Evolutionary conservation across 2,329 filamentous ascomycete genomes (phyloP).

Genomic region (Penicillium nordicum): DNA sequence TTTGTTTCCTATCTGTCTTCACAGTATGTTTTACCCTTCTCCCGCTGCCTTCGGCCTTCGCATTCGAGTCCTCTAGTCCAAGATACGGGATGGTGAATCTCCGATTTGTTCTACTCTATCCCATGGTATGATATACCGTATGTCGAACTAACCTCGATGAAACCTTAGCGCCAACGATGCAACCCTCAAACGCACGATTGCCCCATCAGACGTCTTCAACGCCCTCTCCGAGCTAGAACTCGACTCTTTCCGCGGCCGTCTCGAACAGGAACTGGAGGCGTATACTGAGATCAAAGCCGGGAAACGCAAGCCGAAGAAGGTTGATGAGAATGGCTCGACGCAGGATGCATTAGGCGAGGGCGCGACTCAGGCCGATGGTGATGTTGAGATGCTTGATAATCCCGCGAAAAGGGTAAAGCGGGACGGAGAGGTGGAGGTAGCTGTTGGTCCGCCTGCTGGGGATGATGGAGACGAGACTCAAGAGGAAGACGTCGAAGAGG

Average conservation of each 20-base stretch:
- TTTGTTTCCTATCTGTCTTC: slow-evolving; percentile 63
- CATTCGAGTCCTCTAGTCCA: background rate
- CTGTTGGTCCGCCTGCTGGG: slow-evolving; percentile 1
- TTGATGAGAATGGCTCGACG: slow-evolving; percentile 39
- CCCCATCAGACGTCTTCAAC: slow-evolving; percentile 58
- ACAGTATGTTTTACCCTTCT: slow-evolving; percentile 44
- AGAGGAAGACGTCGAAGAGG: slow-evolving; percentile 27
- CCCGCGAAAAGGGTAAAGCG: slow-evolving; percentile 24
- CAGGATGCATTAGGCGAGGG: background rate
- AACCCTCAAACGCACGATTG: slow-evolving; percentile 61
- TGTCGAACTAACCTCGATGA: slow-evolving; percentile 1
- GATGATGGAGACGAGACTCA: slow-evolving; percentile 21
- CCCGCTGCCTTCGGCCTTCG: background rate
- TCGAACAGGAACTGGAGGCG: slow-evolving; percentile 57
- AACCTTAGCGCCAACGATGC: slow-evolving; percentile 57
- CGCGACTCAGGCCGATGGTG: slow-evolving; percentile 14
- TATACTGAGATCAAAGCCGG: slow-evolving; percentile 45
- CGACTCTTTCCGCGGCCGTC: slow-evolving; percentile 54
- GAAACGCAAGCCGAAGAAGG: slow-evolving; percentile 46
- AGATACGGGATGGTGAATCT: background rate
- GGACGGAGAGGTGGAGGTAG: slow-evolving; percentile 14
- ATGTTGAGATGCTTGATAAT: slow-evolving; percentile 23
- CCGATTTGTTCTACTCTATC: background rate
- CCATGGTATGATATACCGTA: background rate
- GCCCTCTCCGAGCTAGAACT: slow-evolving; percentile 61